Base-by-base conservation (phyloP, 78 protist genomes). In the Capsaspora owczarzaki region DNA sequence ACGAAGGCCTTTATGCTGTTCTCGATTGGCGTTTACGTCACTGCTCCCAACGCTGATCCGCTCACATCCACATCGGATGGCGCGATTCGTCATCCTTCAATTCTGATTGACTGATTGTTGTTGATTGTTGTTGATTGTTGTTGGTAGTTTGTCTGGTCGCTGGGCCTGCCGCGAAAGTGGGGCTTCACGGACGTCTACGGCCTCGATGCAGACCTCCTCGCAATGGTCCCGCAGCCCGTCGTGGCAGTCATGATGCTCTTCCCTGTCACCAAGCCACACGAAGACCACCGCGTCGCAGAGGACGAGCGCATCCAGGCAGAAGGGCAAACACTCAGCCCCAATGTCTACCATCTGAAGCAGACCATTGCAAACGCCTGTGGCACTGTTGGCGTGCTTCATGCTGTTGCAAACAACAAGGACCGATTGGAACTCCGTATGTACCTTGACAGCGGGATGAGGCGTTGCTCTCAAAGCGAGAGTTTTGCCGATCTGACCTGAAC, bases 321-420 rank as follows among this genome's bases (percentile, higher is more conserved):
- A 16, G 82, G 82, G 25, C 83, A 82, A 35, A 22, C 16, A 2
- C 51, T 76, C 8, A 8, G 82, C 6, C 82, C 47, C 49, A 71
- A 77, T 20, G 86, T 87, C 3, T 87, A 63, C 79, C 91, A 82
- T 69, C 68, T 84, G 69, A 85, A 81, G 63, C 98, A 95, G 84
- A 83, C 81, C 75, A 88, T 95, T 42, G 89, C 90, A 31, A 95
- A 95, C 79, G 98, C 98, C 29, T 95, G 98, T 76, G 98, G 98
- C 66, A 95, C 98, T 0, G 80, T 95, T 22, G 98, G 90, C 29
- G 47, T 93, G 31, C 56, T 92, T 1, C 95, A 95, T 69, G 83
- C 92, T 0, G 82, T 95, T 14, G 80, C 70, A 44, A 95, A 95
- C 87, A 89, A 85, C 77, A 74, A 76, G 29, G 25, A 85, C 37